Percentiles rank a stretch among this genome's conserved stretches.
These are phyloP conservation scores for Lablab purpureus DNA, from an alignment of 306 rosid genomes.

Conservation along the genomic window DNA sequence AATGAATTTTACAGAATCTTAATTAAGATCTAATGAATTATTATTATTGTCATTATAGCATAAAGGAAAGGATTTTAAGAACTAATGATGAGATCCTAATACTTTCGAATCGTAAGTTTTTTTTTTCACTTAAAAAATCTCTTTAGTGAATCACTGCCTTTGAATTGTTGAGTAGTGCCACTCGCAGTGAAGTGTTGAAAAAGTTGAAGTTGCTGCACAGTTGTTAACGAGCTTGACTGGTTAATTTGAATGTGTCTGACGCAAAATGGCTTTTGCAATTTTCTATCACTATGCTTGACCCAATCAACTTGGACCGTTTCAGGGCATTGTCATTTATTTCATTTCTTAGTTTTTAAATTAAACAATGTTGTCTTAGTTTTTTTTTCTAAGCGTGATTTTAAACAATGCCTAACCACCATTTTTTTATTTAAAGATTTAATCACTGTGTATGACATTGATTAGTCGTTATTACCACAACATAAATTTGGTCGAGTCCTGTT, in stretches of 20 bases:
- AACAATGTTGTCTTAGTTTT: background rate
- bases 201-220: background rate
- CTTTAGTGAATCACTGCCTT: background rate
- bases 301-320: conserved; percentile 35
- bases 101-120: too few species aligned
- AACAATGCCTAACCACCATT: background rate
- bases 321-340: background rate
- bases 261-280: background rate
- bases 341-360: background rate
- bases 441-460: background rate
- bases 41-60: too few species aligned
- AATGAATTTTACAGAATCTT: background rate
- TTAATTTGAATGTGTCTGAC: background rate
- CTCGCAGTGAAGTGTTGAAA: background rate
- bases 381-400: background rate
- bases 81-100: too few species aligned
- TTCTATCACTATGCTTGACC: conserved; percentile 16
- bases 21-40: too few species aligned
- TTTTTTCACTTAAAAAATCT: too few species aligned
- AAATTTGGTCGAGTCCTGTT: background rate
- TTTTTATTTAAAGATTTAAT: background rate
- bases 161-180: background rate
- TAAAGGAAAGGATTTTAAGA: too few species aligned
- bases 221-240: conserved; percentile 3
- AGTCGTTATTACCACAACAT: background rate